Conservation (phyloP, 768 basidiomycete genomes). For the Solioccasus polychromus region DNA sequence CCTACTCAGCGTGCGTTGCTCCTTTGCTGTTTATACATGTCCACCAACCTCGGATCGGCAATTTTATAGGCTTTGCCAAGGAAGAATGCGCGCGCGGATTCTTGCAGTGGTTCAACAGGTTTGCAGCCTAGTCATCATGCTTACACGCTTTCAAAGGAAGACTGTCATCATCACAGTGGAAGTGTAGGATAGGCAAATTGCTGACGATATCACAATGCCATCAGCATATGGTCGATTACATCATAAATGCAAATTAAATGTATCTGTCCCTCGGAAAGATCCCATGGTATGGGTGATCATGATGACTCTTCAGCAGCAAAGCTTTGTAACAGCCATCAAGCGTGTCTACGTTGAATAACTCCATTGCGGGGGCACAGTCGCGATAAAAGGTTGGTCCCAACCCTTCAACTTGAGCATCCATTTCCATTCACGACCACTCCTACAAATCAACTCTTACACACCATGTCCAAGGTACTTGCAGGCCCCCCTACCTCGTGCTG, state of each 20-base stretch:
- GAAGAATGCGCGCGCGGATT: constrained; percentile 54
- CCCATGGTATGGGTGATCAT: too few relatives aligned
- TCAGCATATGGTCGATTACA: too few relatives aligned
- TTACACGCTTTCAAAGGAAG: not conserved
- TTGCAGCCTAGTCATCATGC: constrained; percentile 24
- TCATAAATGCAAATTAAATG: too few relatives aligned
- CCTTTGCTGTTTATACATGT: not conserved
- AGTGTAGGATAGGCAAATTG: constrained; percentile 11
- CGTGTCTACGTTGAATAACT: too few relatives aligned
- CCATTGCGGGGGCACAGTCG: too few relatives aligned
- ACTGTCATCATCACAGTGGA: constrained; percentile 1
- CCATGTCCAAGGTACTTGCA: constrained; percentile 35
- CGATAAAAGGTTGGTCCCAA: too few relatives aligned
- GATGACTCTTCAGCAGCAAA: too few relatives aligned
- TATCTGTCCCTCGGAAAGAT: too few relatives aligned
- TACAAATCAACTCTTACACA: too few relatives aligned
- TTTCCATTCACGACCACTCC: too few relatives aligned
- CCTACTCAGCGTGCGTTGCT: constrained; percentile 19
- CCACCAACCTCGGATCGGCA: not conserved
- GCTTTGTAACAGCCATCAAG: too few relatives aligned
- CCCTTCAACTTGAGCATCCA: too few relatives aligned
- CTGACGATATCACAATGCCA: not conserved
- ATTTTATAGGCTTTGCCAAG: constrained; percentile 52
- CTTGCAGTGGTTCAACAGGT: constrained; percentile 50
- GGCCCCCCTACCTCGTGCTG: constrained; percentile 46